phyloP scores from a whole-genome alignment of 805 yeast species.

The Metschnikowia orientalis region DNA sequence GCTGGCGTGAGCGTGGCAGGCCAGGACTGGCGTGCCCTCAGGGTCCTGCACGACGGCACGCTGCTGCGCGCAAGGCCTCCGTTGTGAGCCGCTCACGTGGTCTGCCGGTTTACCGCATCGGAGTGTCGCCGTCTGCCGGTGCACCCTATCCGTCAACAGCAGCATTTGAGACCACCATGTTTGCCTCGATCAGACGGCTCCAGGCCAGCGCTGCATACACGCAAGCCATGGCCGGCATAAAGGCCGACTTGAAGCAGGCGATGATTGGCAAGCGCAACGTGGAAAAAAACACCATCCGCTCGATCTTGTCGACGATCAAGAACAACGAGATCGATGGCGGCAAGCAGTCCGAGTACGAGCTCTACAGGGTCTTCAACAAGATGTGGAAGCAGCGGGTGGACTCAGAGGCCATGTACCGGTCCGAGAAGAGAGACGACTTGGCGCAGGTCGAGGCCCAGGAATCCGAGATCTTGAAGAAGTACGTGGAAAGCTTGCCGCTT shows the following conservation, averaged over 20 bases:
- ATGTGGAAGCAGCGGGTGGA: constrained; percentile 47
- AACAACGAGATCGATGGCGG: constrained; percentile 31
- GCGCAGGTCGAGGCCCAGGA: constrained; percentile 51
- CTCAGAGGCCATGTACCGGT: constrained; percentile 44
- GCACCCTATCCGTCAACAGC: neutral
- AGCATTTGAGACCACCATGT: constrained; percentile 9
- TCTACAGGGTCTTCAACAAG: constrained; percentile 24
- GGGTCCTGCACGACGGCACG: constrained; percentile 1
- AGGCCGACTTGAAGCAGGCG: constrained; percentile 23
- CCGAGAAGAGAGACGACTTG: constrained; percentile 47
- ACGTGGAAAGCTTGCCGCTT: constrained; percentile 41
- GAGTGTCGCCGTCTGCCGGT: no score
- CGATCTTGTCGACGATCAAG: constrained; percentile 40
- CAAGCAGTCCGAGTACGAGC: constrained; percentile 20
- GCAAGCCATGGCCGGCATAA: constrained; percentile 19
- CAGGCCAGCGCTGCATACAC: constrained; percentile 34
- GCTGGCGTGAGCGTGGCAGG: constrained; percentile 1
- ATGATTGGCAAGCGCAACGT: constrained; percentile 22
- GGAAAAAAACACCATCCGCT: constrained; percentile 42
- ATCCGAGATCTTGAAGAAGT: constrained; percentile 36
- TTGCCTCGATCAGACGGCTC: constrained; percentile 23
- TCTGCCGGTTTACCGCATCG: no score
- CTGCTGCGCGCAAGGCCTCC: no score
- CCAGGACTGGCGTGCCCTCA: no score
- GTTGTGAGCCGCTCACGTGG: no score